Percentiles rank a stretch among this genome's conserved stretches.
Evolutionary conservation across 73 alveolate genomes (phyloP).

Genomic region (Blepharisma stoltei): DNA sequence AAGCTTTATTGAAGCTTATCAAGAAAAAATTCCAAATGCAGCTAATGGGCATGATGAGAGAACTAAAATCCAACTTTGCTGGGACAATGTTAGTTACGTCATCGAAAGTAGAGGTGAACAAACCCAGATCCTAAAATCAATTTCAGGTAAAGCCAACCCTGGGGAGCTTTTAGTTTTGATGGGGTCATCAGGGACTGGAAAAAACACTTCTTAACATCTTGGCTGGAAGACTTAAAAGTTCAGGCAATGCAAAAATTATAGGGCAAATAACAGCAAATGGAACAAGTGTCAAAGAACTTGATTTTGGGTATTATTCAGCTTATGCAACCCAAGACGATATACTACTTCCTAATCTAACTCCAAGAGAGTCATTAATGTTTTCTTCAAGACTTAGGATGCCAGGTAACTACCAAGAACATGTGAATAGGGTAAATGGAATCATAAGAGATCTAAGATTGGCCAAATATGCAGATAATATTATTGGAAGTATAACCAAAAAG

Average conservation of each 20-base stretch:
- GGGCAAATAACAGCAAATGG: conserved; percentile 41
- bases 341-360: conserved; percentile 53
- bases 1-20: too few species aligned
- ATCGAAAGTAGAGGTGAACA: not conserved
- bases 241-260: conserved; percentile 7
- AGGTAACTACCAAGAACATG: not conserved
- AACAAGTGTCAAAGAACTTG: conserved; percentile 25
- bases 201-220: conserved; percentile 55
- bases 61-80: not conserved
- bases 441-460: conserved; percentile 21
- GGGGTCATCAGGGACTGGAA: conserved; percentile 82
- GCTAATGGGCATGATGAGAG: not conserved
- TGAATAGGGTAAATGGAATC: conserved; percentile 34
- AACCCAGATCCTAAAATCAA: not conserved
- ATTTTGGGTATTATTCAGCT: conserved; percentile 34
- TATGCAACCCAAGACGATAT: conserved; percentile 79
- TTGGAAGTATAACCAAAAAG: conserved; percentile 30
- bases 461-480: conserved; percentile 3
- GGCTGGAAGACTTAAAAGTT: conserved; percentile 27
- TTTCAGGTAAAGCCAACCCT: conserved; percentile 24
- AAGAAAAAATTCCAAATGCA: not conserved
- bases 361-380: conserved; percentile 59
- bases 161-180: conserved; percentile 30
- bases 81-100: not conserved
- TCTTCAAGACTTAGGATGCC: conserved; percentile 42